A percentile compares a stretch with the other conserved stretches of the same genome.
Evolutionary conservation across 371 early-diverging fungal species (phyloP).

Genomic region (Circinella umbellata): DNA sequence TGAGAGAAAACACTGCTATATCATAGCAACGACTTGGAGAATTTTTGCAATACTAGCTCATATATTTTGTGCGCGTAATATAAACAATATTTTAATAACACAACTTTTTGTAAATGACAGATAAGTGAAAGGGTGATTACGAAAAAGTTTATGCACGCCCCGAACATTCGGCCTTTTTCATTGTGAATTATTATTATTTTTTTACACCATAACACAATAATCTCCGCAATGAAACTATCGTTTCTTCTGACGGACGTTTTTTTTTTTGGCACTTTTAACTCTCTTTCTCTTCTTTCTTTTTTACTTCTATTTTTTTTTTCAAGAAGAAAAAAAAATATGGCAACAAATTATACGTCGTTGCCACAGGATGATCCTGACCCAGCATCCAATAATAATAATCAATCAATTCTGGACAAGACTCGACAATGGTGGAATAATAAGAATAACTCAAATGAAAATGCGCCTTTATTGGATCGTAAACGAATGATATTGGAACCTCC

Average conservation of each 20-base stretch:
- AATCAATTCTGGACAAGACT: constrained; percentile 13
- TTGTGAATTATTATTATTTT: no score
- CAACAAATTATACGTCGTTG: constrained; percentile 18
- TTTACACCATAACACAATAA: not conserved
- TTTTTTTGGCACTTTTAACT: no score
- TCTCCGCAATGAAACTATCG: constrained; percentile 13
- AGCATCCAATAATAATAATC: not conserved
- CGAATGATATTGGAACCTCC: constrained; percentile 50
- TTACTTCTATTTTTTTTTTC: not conserved
- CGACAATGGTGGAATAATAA: constrained; percentile 22
- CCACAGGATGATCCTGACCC: constrained; percentile 19
- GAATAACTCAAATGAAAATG: constrained; percentile 19
- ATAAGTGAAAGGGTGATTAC: not conserved
- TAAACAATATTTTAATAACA: no score
- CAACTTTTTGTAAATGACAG: not conserved
- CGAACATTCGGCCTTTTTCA: not conserved
- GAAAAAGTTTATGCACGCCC: not conserved
- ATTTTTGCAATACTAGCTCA: no score
- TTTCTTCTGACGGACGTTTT: no score
- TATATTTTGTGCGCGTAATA: no score
- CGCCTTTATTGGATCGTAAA: constrained; percentile 40
- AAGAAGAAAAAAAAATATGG: constrained; percentile 11
- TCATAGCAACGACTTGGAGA: no score
- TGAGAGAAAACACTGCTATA: no score
- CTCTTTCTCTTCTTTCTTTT: constrained; percentile 1